Conservation (phyloP, 2,329 filamentous ascomycete species). For the Ophiostoma piceae region DNA sequence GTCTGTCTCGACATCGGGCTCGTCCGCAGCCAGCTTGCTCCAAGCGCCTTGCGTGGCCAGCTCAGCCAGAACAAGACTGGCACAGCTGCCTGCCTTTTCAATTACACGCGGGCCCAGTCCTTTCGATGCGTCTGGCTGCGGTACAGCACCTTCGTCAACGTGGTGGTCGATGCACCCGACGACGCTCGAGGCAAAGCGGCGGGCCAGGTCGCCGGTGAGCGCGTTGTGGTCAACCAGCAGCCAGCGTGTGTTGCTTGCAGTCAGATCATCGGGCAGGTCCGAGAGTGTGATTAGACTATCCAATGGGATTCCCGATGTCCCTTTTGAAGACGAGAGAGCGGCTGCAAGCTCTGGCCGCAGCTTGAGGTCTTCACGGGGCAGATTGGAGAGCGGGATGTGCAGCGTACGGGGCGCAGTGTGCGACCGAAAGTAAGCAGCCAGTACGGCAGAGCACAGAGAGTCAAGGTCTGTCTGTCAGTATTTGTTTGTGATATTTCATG, state of each 20-base stretch:
- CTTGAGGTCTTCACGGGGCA: constrained; percentile 60
- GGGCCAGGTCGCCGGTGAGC: constrained; percentile 56
- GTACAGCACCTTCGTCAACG: constrained; percentile 60
- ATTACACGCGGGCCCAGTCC: constrained; percentile 52
- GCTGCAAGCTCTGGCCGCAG: constrained; percentile 69
- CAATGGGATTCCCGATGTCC: constrained; percentile 43
- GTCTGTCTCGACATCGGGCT: constrained; percentile 37
- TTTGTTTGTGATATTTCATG: background rate
- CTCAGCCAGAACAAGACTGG: constrained; percentile 61
- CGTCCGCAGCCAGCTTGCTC: constrained; percentile 42
- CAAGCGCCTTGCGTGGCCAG: constrained; percentile 42
- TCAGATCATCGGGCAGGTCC: constrained; percentile 44
- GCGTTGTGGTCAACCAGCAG: constrained; percentile 76
- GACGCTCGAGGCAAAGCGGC: constrained; percentile 41
- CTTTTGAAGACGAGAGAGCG: constrained; percentile 43
- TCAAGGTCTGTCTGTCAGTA: constrained; percentile 59
- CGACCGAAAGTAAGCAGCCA: constrained; percentile 69
- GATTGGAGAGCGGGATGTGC: constrained; percentile 69
- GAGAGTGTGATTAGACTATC: constrained; percentile 60
- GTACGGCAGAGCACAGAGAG: constrained; percentile 67
- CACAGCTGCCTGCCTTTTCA: constrained; percentile 65
- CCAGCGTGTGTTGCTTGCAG: constrained; percentile 58
- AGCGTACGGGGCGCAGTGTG: constrained; percentile 45
- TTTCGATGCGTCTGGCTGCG: constrained; percentile 35
- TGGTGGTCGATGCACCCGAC: constrained; percentile 73